Evolutionary conservation across 2,329 filamentous ascomycete species (phyloP).

Genomic region (Plectosphaerella plurivora): DNA sequence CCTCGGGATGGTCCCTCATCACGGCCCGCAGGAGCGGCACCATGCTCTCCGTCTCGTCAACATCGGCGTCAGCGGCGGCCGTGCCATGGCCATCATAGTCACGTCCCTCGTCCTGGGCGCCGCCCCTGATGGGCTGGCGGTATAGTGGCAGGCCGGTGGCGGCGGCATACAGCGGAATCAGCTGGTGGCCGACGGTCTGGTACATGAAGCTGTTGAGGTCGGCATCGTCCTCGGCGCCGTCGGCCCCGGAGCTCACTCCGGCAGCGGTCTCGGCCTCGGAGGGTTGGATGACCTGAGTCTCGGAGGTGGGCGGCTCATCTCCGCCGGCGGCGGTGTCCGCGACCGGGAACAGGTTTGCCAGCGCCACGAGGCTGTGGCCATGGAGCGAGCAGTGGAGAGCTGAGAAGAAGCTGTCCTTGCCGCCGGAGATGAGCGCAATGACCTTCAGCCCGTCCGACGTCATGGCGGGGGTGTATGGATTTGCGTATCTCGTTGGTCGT

Average conservation of each 20-base stretch:
- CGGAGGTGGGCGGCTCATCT: background rate
- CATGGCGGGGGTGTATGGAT: conserved; percentile 23
- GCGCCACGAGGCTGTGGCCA: conserved; percentile 78
- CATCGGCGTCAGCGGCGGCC: conserved; percentile 9
- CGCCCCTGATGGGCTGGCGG: conserved; percentile 69
- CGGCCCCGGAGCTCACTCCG: background rate
- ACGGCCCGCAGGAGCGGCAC: conserved; percentile 68
- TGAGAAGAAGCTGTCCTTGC: conserved; percentile 95
- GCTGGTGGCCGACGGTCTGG: conserved; percentile 87
- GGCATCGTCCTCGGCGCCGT: conserved; percentile 18
- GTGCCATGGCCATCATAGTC: conserved; percentile 53
- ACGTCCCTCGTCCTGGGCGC: conserved; percentile 63
- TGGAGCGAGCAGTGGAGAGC: conserved; percentile 85
- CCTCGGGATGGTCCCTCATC: conserved; percentile 65
- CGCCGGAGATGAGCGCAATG: conserved; percentile 89
- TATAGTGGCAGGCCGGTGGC: conserved; percentile 82
- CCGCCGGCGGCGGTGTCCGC: background rate
- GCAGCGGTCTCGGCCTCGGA: background rate
- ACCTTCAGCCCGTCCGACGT: conserved; percentile 57
- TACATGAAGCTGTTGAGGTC: conserved; percentile 99
- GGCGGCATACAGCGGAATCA: conserved; percentile 78
- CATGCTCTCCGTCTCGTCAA: conserved; percentile 87
- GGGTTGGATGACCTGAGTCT: background rate
- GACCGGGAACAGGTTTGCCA: conserved; percentile 79
- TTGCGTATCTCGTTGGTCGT: background rate